Percentiles rank a stretch among this genome's conserved stretches.
Evolutionary conservation across 2,329 filamentous ascomycete species (phyloP).

Genomic region (Exophiala oligosperma): DNA sequence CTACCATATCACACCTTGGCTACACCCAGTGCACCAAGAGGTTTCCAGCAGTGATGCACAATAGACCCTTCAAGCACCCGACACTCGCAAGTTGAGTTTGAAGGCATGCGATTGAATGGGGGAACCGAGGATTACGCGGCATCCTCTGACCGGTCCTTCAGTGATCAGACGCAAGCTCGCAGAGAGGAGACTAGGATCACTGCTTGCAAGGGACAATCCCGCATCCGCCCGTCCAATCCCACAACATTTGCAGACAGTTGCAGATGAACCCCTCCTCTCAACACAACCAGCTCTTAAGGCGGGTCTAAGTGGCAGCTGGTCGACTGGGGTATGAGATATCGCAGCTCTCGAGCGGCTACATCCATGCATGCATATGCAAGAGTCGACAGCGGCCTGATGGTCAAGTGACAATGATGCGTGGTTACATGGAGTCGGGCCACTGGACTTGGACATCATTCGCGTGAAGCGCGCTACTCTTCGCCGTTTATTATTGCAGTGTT

Average conservation of each 20-base stretch:
- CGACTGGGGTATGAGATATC: background rate
- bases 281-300: background rate
- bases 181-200: background rate
- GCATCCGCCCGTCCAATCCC: background rate
- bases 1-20: background rate
- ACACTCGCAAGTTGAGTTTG: no score
- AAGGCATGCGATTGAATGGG: background rate
- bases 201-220: background rate
- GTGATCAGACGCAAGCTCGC: background rate
- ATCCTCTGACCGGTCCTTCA: background rate
- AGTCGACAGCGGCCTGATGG: conserved; percentile 3
- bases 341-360: background rate
- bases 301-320: background rate
- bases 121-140: background rate
- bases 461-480: background rate
- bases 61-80: no score
- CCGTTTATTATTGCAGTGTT: background rate
- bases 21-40: no score
- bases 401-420: conserved; percentile 5
- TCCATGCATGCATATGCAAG: conserved; percentile 4
- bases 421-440: no score
- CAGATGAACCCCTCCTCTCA: background rate
- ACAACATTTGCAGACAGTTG: background rate
- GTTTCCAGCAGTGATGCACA: no score
- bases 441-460: no score